Evolutionary conservation across 805 yeast species (phyloP), one percentile per base, ranked within the genome.

Genomic region (Saccharomycopsis oosterbeekiorum): DNA sequence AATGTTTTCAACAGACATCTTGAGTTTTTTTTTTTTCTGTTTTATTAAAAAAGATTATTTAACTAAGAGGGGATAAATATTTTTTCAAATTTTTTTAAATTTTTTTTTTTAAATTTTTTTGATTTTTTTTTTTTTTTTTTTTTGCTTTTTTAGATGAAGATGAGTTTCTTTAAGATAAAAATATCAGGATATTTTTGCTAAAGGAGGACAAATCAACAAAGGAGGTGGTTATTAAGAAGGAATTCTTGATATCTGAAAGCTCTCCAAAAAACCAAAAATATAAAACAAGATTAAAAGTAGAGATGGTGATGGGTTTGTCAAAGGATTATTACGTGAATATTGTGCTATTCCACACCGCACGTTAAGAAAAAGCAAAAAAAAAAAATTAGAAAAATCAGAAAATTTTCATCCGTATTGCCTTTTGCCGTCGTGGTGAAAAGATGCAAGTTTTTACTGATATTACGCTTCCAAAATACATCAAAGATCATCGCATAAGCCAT

Each of bases 1-100:
- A 34, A 59, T 29, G 56, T 50, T 50, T 53, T 62, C 65, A 36
- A 50, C 58, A 43, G 62, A 57, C 62, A 59, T 62, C 6, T 42
- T 57, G 29, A n/a, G 10, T 40, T 56, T 56, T 56, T 56, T 56
- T 17, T 29, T 56, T 14, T 40, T 37, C n/a, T 36, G 34, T 55
- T 36, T 15, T 4, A 17, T 6, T 34, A 19, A 37, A 36, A 21
- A 39, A 54, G 39, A 26, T 24, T 21, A 42, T n/a, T n/a, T 39
- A 56, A 40, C 36, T 40, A 14, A 19, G 42, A n/a, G 21, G 36
- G 15, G 36, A 2, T 39, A 56, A 56, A 36, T 21, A 55, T 29
- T 19, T 29, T 21, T 24, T 8, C 14, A 6, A 24, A 55, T n/a
- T 39, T 29, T 29, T 55, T 15, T 19, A 55, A 21, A 34, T 37